Evolutionary conservation across 257 asterid genomes (phyloP).

Genomic region (Forsythia viridissima): DNA sequence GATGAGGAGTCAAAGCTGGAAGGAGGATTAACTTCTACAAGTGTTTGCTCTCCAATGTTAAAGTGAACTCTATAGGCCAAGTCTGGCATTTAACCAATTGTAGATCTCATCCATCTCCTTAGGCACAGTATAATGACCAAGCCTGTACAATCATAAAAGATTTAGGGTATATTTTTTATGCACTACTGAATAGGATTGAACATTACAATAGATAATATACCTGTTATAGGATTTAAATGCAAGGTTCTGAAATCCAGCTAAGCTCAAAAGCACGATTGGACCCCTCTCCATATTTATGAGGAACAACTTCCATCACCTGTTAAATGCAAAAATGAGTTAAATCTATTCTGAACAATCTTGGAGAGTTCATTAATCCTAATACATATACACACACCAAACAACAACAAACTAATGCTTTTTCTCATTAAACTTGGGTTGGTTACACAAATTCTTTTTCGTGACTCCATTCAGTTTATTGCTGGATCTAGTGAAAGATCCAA

Average conservation of each 20-base stretch:
- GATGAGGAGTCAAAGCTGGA: not conserved
- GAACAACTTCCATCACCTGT: conserved; percentile 52
- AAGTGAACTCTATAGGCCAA: conserved; percentile 27
- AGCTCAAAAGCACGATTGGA: conserved; percentile 39
- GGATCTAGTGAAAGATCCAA: not conserved
- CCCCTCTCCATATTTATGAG: conserved; percentile 42
- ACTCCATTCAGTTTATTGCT: not conserved
- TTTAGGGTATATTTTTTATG: not conserved
- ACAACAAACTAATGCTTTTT: not conserved
- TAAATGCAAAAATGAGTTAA: conserved; percentile 25
- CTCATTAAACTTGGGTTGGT: not conserved
- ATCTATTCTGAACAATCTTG: not conserved
- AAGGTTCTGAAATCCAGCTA: conserved; percentile 45
- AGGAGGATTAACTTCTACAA: conserved; percentile 16
- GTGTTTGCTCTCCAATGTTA: conserved; percentile 17
- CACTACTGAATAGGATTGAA: not conserved
- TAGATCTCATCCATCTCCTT: conserved; percentile 17
- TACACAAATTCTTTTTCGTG: not conserved
- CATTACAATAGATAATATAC: conserved; percentile 19
- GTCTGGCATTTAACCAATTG: conserved; percentile 6
- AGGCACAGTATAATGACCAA: conserved; percentile 15
- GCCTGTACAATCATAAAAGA: conserved; percentile 4
- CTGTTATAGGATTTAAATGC: conserved; percentile 39
- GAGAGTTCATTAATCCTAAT: not conserved
- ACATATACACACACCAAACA: not conserved